Percentiles rank a stretch among this genome's conserved stretches.
Evolutionary conservation across 345 rosid genomes (phyloP).

Genomic region (Populus nigra): DNA sequence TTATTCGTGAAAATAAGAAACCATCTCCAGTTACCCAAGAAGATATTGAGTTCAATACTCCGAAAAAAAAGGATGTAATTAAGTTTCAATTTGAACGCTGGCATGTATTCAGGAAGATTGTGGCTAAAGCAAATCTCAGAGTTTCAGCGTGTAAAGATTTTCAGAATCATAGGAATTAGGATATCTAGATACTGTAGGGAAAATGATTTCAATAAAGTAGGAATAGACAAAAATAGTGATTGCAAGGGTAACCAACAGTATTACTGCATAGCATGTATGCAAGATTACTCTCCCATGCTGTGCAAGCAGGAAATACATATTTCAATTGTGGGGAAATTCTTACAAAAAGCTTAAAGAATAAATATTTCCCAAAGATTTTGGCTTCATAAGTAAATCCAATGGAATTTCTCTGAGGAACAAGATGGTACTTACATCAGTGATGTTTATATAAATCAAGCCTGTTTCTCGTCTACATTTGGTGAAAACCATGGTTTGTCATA

Average conservation of each 20-base stretch:
- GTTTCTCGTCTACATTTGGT: not conserved
- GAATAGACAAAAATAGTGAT: not conserved
- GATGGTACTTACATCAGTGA: constrained; percentile 6
- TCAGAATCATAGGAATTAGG: not conserved
- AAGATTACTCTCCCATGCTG: no score
- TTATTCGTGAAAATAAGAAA: not conserved
- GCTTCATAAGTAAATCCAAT: not conserved
- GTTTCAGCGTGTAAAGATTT: not conserved
- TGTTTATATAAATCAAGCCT: not conserved
- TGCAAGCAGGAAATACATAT: not conserved
- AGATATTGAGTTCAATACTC: not conserved
- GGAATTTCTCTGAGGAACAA: not conserved
- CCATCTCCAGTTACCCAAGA: not conserved
- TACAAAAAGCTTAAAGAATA: not conserved
- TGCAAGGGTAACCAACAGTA: not conserved
- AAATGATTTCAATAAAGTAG: not conserved
- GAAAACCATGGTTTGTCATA: not conserved
- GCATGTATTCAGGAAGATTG: not conserved
- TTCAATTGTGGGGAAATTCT: not conserved
- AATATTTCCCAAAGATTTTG: constrained; percentile 9
- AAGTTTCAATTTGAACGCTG: not conserved
- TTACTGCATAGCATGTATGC: not conserved
- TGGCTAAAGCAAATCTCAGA: not conserved
- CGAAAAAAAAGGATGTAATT: not conserved
- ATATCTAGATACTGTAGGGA: not conserved